Percentiles rank a stretch among this genome's conserved stretches.
phyloP scores from a whole-genome alignment of 2,329 filamentous ascomycete genomes.

The Fusarium hostae region DNA sequence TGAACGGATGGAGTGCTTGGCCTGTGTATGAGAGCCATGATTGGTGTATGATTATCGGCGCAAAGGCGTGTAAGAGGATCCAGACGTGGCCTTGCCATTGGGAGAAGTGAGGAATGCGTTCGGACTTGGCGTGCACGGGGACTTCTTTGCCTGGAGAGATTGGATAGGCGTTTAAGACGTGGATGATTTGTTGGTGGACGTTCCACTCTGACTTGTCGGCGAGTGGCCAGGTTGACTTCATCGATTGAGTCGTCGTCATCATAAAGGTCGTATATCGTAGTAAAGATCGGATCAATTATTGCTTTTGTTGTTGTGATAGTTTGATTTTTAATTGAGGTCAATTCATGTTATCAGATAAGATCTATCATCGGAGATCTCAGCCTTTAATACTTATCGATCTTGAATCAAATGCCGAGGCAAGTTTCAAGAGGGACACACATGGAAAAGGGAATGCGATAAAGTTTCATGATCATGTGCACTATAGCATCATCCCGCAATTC shows the following conservation, averaged over 20 bases:
- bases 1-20: not conserved
- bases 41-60: not conserved
- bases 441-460: not conserved
- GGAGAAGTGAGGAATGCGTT: not conserved
- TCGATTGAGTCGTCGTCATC: not conserved
- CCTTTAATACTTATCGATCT: not conserved
- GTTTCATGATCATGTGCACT: not conserved
- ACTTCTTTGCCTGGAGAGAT: not conserved
- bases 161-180: not conserved
- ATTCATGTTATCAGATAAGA: not conserved
- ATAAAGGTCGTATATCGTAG: not conserved
- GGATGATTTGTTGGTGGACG: not conserved
- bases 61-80: not conserved
- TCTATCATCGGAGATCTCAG: not conserved
- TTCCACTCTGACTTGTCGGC: not conserved
- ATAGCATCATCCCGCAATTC: not conserved
- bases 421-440: not conserved
- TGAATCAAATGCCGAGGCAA: not conserved
- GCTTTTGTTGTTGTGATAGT: not conserved
- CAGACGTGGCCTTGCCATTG: not conserved
- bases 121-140: not conserved
- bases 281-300: not conserved
- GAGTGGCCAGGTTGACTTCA: not conserved
- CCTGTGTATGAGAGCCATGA: not conserved
- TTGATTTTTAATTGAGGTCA: no score